Conservation (phyloP, 495 filamentous ascomycete genomes). For the Penicillium samsonianum region DNA sequence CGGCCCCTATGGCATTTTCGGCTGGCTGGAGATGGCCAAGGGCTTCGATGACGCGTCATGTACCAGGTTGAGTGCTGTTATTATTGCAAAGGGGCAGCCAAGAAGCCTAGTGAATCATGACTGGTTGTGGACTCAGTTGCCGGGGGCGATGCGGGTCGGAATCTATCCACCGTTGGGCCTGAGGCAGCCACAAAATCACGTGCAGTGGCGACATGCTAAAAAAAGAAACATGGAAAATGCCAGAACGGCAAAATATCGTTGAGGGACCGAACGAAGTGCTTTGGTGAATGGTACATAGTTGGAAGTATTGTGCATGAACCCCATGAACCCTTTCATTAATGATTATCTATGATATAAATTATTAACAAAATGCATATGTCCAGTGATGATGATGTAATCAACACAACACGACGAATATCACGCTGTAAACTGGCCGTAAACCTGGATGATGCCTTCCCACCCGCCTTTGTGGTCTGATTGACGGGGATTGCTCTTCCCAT, state of each 20-base stretch:
- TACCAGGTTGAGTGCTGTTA: background rate
- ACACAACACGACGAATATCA: slow-evolving; percentile 3
- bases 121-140: background rate
- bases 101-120: background rate
- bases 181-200: slow-evolving; percentile 2
- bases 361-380: slow-evolving; percentile 14
- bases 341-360: background rate
- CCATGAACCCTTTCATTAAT: background rate
- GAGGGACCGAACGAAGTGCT: no score
- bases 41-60: slow-evolving; percentile 5
- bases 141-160: slow-evolving; percentile 7
- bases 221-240: slow-evolving; percentile 7
- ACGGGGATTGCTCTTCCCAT: slow-evolving; percentile 32
- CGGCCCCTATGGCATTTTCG: background rate
- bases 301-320: background rate
- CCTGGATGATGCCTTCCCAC: slow-evolving; percentile 58
- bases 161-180: slow-evolving; percentile 4
- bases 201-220: slow-evolving; percentile 3
- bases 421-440: slow-evolving; percentile 32
- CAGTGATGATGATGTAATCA: slow-evolving; percentile 13
- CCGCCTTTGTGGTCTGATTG: slow-evolving; percentile 50
- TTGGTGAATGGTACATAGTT: no score
- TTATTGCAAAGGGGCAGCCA: background rate
- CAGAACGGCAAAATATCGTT: background rate
- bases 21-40: background rate